Base-by-base conservation (phyloP, 2,329 filamentous ascomycete genomes). In the Mariannaea sp. region DNA sequence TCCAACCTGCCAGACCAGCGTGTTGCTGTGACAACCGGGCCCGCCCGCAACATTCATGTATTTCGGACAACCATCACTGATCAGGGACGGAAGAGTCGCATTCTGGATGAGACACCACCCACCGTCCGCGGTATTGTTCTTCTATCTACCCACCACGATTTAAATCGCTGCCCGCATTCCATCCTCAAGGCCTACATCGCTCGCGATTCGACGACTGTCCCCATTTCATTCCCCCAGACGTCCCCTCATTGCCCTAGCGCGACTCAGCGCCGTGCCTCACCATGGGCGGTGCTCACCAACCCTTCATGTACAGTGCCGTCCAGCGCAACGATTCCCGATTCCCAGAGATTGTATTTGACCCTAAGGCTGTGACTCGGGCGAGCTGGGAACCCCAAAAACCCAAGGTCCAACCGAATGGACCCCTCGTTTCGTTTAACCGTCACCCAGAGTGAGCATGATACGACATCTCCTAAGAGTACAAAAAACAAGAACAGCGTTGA, bases 291-390 rank as follows among this genome's bases (percentile, higher is more conserved):
- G 58, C 60, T 50, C 55, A 70, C 32, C 73, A 71, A 72, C 90
- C 90, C 49, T 94, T 87, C 76, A 80, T 93, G 72, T 94, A 94
- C 74, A 81, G 85, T 56, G 65, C 73, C 65, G 77, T 70, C 72
- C 80, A 58, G 70, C 73, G 62, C 65, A 68, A 78, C 64, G 79
- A 84, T 68, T 74, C 77, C 41, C 80, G 80, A 62, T 80, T 80
- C 58, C 80, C 75, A 69, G 75, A 71, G 70, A 76, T 66, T 66
- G 75, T 70, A n/a, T 96, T 95, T 73, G 92, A 97, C 66, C 92
- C 93, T 42, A 95, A 92, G 71, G 88, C 89, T 55, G 82, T 92
- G 42, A 92, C 91, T 17, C 82, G 91, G 68, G 88, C 90, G 57
- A 93, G 89, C 73, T 89, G 84, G 77, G 77, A 84, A 66, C 81